phyloP scores from a whole-genome alignment of 169 alveolate genomes.

The Cytauxzoon felis region DNA sequence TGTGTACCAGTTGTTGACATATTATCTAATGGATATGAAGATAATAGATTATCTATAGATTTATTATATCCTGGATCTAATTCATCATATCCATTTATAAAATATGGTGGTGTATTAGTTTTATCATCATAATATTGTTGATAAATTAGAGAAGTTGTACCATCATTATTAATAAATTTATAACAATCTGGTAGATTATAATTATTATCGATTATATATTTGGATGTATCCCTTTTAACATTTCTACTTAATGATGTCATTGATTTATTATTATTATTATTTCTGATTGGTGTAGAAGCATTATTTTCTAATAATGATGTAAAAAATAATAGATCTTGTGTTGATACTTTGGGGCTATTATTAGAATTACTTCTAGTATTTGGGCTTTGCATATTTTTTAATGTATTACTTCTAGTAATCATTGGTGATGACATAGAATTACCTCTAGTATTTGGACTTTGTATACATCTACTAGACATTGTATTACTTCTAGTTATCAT shows the following conservation, averaged over 20 bases:
- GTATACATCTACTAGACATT: too few species aligned
- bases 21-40: not conserved
- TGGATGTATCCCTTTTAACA: not conserved
- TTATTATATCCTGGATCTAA: not conserved
- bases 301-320: conserved; percentile 8
- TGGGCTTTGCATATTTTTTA: too few species aligned
- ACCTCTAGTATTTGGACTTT: too few species aligned
- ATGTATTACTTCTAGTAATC: too few species aligned
- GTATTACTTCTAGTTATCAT: too few species aligned
- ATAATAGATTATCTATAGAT: not conserved
- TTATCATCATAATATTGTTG: not conserved
- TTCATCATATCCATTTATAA: too few species aligned
- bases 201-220: not conserved
- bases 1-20: not conserved
- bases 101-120: not conserved
- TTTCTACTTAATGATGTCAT: not conserved
- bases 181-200: not conserved
- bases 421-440: too few species aligned
- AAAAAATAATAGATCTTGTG: conserved; percentile 10
- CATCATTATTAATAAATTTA: not conserved
- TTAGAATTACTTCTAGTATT: too few species aligned
- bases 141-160: not conserved
- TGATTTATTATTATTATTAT: not conserved
- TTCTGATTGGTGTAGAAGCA: conserved; percentile 1
- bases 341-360: conserved; percentile 9